phyloP scores from a whole-genome alignment of 2,329 filamentous ascomycete species.

The Magnaporthiopsis rhizophila region DNA sequence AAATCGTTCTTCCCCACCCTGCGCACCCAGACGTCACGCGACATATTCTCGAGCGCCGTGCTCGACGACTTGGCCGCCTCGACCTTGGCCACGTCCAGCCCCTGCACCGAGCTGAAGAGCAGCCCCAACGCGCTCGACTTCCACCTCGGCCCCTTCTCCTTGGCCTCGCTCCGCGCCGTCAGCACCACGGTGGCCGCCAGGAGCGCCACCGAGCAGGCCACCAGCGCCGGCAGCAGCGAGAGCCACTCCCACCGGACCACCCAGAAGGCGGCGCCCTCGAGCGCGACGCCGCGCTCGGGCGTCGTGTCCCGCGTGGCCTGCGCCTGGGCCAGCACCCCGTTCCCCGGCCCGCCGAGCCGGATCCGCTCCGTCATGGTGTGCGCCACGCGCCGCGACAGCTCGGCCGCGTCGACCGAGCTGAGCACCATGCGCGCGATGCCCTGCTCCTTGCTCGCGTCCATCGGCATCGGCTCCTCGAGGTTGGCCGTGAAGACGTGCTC shows the following conservation, averaged over 20 bases:
- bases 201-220: not conserved
- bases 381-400: slow-evolving; percentile 21
- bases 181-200: not conserved
- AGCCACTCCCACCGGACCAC: not conserved
- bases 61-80: slow-evolving; percentile 4
- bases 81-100: slow-evolving; percentile 1
- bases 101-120: slow-evolving; percentile 1
- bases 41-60: not conserved
- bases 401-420: slow-evolving; percentile 65
- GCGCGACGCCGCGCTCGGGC: not conserved
- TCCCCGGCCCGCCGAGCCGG: slow-evolving; percentile 2
- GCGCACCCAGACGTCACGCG: not conserved
- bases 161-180: slow-evolving; percentile 1
- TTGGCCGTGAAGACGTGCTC: slow-evolving; percentile 4
- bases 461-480: slow-evolving; percentile 3
- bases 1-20: slow-evolving; percentile 4
- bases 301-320: not conserved
- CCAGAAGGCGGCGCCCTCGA: not conserved
- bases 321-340: not conserved
- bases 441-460: not conserved
- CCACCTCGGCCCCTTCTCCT: slow-evolving; percentile 1
- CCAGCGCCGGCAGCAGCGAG: not conserved
- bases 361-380: slow-evolving; percentile 5
- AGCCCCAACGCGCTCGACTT: slow-evolving; percentile 1
- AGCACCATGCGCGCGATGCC: slow-evolving; percentile 48